phyloP scores from a whole-genome alignment of 2,329 filamentous ascomycete species.

The Penicillium sclerotiorum region DNA sequence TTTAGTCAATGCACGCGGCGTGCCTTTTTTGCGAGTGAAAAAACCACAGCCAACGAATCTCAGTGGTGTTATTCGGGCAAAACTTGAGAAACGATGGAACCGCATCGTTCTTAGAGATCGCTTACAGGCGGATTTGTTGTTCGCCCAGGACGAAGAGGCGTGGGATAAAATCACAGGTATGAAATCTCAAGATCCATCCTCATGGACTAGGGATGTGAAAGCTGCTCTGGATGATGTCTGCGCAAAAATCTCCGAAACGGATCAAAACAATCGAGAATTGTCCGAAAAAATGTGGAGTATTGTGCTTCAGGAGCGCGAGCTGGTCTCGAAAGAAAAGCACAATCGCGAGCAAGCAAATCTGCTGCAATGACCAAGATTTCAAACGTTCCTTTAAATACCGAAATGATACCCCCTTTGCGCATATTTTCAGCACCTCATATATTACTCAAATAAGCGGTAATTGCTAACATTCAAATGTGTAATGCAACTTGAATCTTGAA shows the following conservation, averaged over 20 bases:
- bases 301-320: conserved; percentile 41
- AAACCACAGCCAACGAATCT: conserved; percentile 47
- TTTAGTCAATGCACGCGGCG: conserved; percentile 44
- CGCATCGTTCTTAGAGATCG: conserved; percentile 36
- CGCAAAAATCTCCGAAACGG: conserved; percentile 27
- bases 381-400: background rate
- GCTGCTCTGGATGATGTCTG: conserved; percentile 24
- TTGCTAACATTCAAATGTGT: no score
- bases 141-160: conserved; percentile 44
- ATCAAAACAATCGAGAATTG: conserved; percentile 31
- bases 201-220: conserved; percentile 29
- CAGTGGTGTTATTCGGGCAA: conserved; percentile 39
- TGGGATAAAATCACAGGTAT: conserved; percentile 42
- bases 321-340: conserved; percentile 35
- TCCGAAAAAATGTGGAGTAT: conserved; percentile 43
- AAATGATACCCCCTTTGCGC: conserved; percentile 4
- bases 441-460: no score
- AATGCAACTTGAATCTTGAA: background rate
- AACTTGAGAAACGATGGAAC: conserved; percentile 38
- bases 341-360: conserved; percentile 1
- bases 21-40: conserved; percentile 48
- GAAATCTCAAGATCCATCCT: conserved; percentile 13
- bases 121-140: conserved; percentile 32
- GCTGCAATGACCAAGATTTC: no score
- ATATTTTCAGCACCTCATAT: background rate